Evolutionary conservation across 2,329 filamentous ascomycete genomes (phyloP).

Genomic region (Epichloe gansuensis): DNA sequence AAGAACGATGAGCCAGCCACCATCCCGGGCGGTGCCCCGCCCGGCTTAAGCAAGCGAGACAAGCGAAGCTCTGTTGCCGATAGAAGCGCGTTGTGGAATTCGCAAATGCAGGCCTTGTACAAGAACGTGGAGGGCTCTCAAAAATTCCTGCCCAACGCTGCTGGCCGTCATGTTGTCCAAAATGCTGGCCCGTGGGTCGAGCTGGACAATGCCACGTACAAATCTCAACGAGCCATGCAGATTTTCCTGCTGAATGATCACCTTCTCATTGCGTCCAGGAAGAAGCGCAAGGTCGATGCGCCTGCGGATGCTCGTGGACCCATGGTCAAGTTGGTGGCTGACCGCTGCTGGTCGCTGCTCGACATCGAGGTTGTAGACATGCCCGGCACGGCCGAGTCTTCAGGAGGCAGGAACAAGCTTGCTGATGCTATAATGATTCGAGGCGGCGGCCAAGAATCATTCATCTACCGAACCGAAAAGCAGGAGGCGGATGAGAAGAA

Average conservation of each 20-base stretch:
- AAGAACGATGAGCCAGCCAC: constrained; percentile 34
- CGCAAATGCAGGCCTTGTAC: constrained; percentile 66
- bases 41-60: constrained; percentile 52
- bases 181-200: constrained; percentile 93
- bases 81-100: constrained; percentile 53
- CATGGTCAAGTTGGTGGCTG: constrained; percentile 70
- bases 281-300: constrained; percentile 78
- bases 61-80: constrained; percentile 82
- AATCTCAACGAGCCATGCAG: constrained; percentile 76
- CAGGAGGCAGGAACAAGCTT: constrained; percentile 45
- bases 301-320: constrained; percentile 37
- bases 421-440: constrained; percentile 84
- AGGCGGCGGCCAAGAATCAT: constrained; percentile 73
- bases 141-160: constrained; percentile 83
- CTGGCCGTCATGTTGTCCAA: constrained; percentile 85
- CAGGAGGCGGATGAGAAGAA: constrained; percentile 66
- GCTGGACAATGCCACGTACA: constrained; percentile 94
- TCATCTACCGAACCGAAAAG: constrained; percentile 87
- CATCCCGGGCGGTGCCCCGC: constrained; percentile 37
- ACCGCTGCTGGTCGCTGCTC: constrained; percentile 84
- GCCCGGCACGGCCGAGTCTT: constrained; percentile 50
- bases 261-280: constrained; percentile 76
- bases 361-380: constrained; percentile 91
- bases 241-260: constrained; percentile 92
- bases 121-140: constrained; percentile 97